These are phyloP conservation scores for Botryotinia narcissicola DNA, from an alignment of 2,329 filamentous ascomycete species.

Conservation along the genomic window DNA sequence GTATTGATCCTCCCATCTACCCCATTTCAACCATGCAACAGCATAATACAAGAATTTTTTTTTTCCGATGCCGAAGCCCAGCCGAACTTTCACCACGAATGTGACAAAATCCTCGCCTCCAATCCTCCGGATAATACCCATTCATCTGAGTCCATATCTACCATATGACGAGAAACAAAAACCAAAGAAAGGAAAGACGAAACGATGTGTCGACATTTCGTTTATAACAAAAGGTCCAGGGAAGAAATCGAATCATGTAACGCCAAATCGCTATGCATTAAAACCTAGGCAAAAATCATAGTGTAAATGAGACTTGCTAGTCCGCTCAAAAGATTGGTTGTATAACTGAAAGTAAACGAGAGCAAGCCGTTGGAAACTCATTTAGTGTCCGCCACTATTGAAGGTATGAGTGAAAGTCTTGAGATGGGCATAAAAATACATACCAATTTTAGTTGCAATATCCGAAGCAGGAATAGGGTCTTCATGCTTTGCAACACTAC, in stretches of 20 bases:
- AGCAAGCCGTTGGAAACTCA: background rate
- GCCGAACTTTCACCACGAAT: background rate
- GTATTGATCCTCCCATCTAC: background rate
- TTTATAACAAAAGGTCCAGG: background rate
- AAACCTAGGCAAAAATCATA: constrained; percentile 10
- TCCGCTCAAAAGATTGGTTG: background rate
- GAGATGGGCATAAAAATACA: background rate
- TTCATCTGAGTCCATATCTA: background rate
- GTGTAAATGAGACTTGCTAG: background rate
- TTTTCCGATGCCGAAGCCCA: background rate
- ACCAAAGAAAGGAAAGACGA: background rate
- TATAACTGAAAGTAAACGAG: background rate
- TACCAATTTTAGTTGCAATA: background rate
- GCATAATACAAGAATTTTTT: constrained; percentile 3
- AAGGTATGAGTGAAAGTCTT: background rate
- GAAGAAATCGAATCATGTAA: constrained; percentile 2
- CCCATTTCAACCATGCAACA: background rate
- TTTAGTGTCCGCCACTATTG: background rate
- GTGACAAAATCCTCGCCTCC: background rate
- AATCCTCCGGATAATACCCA: constrained; percentile 1
- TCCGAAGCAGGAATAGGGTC: constrained; percentile 30
- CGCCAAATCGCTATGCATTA: constrained; percentile 17
- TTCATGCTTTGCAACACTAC: constrained; percentile 86
- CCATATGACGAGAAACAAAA: constrained; percentile 2
- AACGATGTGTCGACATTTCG: background rate